These are phyloP conservation scores for Barnettozyma hawaiiensis DNA, from an alignment of 1,139 yeast genomes.

Conservation along the genomic window DNA sequence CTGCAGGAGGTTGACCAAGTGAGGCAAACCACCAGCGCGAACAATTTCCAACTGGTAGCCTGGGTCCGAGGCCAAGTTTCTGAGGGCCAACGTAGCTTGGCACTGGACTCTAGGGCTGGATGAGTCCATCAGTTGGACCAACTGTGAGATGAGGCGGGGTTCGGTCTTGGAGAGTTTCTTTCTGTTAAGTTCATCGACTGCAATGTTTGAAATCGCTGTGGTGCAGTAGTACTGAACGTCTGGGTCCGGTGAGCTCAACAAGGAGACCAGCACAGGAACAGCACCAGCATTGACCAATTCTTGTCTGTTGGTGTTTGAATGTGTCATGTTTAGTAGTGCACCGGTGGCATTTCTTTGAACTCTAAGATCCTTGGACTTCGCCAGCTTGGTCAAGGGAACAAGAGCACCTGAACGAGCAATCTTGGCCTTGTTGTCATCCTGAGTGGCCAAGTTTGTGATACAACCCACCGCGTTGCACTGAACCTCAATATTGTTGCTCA, in stretches of 20 bases:
- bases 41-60: conserved; percentile 91
- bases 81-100: conserved; percentile 92
- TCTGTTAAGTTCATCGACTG: conserved; percentile 90
- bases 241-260: conserved; percentile 81
- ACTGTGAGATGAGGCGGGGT: conserved; percentile 85
- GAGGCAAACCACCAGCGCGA: conserved; percentile 91
- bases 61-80: conserved; percentile 94
- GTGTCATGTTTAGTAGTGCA: conserved; percentile 95
- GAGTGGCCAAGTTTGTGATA: conserved; percentile 96
- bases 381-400: conserved; percentile 87
- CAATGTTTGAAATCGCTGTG: conserved; percentile 92
- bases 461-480: conserved; percentile 99
- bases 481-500: conserved; percentile 93
- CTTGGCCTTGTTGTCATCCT: conserved; percentile 91
- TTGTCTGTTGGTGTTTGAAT: conserved; percentile 92
- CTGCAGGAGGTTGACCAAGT: conserved; percentile 78
- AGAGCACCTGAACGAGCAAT: conserved; percentile 97
- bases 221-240: conserved; percentile 98
- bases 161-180: conserved; percentile 86
- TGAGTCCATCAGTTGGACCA: conserved; percentile 89
- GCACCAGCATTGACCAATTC: conserved; percentile 98
- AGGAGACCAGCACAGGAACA: conserved; percentile 90
- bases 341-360: conserved; percentile 99
- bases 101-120: conserved; percentile 93
- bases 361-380: conserved; percentile 88